Evolutionary conservation across 208 protist species (phyloP).

Genomic region (Crithidia brevicula): DNA sequence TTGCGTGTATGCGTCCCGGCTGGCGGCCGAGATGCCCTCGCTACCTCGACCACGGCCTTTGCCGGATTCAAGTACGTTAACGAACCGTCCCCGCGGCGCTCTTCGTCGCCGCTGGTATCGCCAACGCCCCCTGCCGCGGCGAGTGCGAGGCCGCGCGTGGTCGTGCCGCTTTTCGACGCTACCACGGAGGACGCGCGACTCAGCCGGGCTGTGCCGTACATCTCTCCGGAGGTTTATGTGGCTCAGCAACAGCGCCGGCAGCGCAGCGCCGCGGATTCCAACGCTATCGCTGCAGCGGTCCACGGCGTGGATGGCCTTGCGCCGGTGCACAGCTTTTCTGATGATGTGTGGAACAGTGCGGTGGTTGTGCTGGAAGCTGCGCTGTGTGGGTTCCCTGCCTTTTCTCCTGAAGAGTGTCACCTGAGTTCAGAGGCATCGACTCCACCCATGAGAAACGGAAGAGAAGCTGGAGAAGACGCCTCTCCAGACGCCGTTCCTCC

Average conservation of each 20-base stretch:
- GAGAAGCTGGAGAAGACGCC: background rate
- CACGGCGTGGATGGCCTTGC: background rate
- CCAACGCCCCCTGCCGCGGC: background rate
- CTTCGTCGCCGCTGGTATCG: background rate
- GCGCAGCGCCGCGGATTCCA: no score
- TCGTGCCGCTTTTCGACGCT: constrained; percentile 61
- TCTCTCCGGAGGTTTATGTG: constrained; percentile 71
- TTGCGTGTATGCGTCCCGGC: constrained; percentile 41
- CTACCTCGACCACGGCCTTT: constrained; percentile 22
- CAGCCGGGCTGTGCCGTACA: constrained; percentile 54
- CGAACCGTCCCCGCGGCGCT: constrained; percentile 3
- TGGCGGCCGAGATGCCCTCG: constrained; percentile 11
- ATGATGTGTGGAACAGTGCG: constrained; percentile 82
- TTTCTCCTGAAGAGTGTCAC: constrained; percentile 28
- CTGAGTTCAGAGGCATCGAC: constrained; percentile 15
- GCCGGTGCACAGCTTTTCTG: constrained; percentile 58
- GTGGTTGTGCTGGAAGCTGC: constrained; percentile 71
- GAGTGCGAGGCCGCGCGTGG: background rate
- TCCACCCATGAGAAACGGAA: background rate
- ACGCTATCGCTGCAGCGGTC: no score
- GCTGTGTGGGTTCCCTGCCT: constrained; percentile 51
- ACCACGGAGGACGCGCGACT: constrained; percentile 37
- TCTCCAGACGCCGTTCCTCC: constrained; percentile 6
- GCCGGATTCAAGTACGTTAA: constrained; percentile 25
- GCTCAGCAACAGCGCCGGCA: constrained; percentile 2